phyloP scores from a whole-genome alignment of 1,139 yeast species.

The Zygotorulaspora mrakii region DNA sequence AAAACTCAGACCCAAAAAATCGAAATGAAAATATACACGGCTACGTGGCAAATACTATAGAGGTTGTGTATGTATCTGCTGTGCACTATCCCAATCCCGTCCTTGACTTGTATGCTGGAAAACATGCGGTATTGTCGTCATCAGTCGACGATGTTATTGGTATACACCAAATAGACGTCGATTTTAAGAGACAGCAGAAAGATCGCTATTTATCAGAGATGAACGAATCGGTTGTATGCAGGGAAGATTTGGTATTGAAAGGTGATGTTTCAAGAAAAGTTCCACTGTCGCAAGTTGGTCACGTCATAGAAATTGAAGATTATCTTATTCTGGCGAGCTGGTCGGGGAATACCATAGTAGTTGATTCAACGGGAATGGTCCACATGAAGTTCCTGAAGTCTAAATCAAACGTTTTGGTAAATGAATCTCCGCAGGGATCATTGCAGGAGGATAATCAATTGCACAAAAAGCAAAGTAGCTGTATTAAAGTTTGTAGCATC shows the following conservation, averaged over 20 bases:
- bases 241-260: conserved; percentile 1
- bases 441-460: conserved; percentile 13
- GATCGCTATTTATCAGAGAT: neutral
- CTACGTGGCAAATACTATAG: conserved; percentile 8
- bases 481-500: conserved; percentile 11
- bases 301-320: conserved; percentile 12
- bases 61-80: conserved; percentile 26
- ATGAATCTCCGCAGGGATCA: conserved; percentile 20
- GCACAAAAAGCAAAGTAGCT: conserved; percentile 1
- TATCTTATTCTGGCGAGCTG: conserved; percentile 21
- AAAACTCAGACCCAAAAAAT: neutral
- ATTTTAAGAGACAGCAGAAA: neutral
- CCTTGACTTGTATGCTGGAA: conserved; percentile 18
- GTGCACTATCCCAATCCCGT: conserved; percentile 34
- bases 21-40: neutral
- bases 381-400: conserved; percentile 15
- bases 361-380: conserved; percentile 2
- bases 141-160: conserved; percentile 17
- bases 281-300: conserved; percentile 15
- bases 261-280: conserved; percentile 1
- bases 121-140: conserved; percentile 10
- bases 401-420: conserved; percentile 22
- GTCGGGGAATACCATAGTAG: conserved; percentile 24
- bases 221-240: conserved; percentile 1
- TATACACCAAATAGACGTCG: conserved; percentile 9